Evolutionary conservation across 2,329 filamentous ascomycete genomes (phyloP).

Genomic region (Huntiella abstrusa): DNA sequence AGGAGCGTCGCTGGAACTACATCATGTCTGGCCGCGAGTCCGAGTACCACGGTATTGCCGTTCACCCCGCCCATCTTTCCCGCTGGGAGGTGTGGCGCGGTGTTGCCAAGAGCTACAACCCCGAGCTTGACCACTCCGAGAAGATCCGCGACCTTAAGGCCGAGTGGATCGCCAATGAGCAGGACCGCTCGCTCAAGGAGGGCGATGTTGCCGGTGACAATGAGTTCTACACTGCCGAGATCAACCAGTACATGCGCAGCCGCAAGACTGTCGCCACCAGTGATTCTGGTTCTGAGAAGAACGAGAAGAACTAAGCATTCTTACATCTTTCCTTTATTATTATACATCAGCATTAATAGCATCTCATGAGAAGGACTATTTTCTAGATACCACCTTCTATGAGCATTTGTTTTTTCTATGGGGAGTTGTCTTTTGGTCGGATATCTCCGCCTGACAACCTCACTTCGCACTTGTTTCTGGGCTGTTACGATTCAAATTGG

Average conservation of each 20-base stretch:
- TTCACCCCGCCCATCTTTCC: conserved; percentile 76
- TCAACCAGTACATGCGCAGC: conserved; percentile 10
- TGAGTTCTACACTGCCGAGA: conserved; percentile 6
- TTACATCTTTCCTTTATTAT: no score
- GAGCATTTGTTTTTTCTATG: no score
- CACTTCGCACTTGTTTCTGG: no score
- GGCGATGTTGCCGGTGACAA: conserved; percentile 20
- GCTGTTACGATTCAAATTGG: no score
- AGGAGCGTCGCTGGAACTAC: conserved; percentile 82
- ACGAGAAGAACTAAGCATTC: not conserved
- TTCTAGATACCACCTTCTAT: no score
- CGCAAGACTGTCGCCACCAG: conserved; percentile 2
- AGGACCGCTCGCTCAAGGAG: conserved; percentile 29
- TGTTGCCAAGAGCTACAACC: conserved; percentile 64
- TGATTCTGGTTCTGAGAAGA: conserved; percentile 9
- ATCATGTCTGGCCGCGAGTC: conserved; percentile 57
- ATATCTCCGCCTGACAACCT: no score
- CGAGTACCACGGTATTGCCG: conserved; percentile 84
- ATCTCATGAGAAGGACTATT: no score
- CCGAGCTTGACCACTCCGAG: conserved; percentile 61
- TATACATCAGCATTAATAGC: no score
- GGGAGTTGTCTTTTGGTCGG: no score
- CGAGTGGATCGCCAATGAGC: conserved; percentile 39
- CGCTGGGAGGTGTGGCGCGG: conserved; percentile 71
- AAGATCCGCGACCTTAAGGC: conserved; percentile 66